phyloP scores from a whole-genome alignment of 768 basidiomycete genomes.

The Lepiota venenata region DNA sequence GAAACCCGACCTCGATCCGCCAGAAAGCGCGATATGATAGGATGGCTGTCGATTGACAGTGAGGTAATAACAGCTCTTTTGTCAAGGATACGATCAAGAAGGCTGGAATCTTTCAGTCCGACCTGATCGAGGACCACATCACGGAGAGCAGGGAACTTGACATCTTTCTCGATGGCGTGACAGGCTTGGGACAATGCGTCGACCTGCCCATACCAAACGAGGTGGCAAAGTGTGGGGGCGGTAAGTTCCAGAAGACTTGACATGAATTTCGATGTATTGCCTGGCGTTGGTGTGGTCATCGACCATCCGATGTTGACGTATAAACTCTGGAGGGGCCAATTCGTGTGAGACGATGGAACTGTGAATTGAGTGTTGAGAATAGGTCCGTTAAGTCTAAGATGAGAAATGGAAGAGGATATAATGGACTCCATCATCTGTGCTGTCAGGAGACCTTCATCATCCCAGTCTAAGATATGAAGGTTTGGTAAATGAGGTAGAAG shows the following conservation, averaged over 20 bases:
- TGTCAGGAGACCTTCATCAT: constrained; percentile 12
- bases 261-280: constrained; percentile 4
- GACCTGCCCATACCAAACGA: constrained; percentile 18
- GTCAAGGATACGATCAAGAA: constrained; percentile 13
- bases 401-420: constrained; percentile 16
- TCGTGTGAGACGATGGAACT: not conserved
- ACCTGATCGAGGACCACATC: constrained; percentile 16
- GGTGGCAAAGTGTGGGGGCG: constrained; percentile 17
- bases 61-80: constrained; percentile 3
- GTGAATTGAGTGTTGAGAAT: constrained; percentile 1
- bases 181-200: constrained; percentile 5
- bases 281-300: not conserved
- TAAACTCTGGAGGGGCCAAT: constrained; percentile 15
- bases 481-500: constrained; percentile 20
- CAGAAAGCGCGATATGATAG: not conserved
- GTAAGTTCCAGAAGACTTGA: constrained; percentile 8
- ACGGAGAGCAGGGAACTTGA: constrained; percentile 19
- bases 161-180: not conserved
- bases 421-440: constrained; percentile 16
- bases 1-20: constrained; percentile 18
- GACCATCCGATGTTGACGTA: constrained; percentile 14
- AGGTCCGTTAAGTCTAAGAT: constrained; percentile 21
- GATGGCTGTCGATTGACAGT: constrained; percentile 12
- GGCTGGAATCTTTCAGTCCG: constrained; percentile 1
- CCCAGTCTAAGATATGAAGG: constrained; percentile 26